phyloP scores from a whole-genome alignment of 2,329 filamentous ascomycete species.

The Cercospora sp. region DNA sequence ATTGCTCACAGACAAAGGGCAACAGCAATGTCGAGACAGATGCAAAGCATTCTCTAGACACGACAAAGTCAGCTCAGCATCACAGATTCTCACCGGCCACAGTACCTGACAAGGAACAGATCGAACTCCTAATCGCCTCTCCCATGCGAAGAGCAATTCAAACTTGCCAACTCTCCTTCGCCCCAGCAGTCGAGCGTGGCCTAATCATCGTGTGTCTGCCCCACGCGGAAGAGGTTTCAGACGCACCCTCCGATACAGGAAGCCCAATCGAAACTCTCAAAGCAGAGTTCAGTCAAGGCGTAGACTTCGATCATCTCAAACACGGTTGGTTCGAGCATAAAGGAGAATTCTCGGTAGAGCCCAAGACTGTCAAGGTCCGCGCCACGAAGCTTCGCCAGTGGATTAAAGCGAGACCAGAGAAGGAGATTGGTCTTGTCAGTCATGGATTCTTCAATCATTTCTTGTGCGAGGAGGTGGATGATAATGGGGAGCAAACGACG shows the following conservation, averaged over 20 bases:
- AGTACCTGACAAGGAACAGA: conserved; percentile 17
- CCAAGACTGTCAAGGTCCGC: conserved; percentile 29
- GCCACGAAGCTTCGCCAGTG: conserved; percentile 33
- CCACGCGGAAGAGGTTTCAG: conserved; percentile 35
- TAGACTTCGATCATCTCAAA: conserved; percentile 33
- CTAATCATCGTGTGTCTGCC: conserved; percentile 33
- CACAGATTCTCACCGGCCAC: not conserved
- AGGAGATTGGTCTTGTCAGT: conserved; percentile 35
- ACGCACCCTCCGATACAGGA: conserved; percentile 34
- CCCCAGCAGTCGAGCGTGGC: conserved; percentile 30
- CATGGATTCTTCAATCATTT: conserved; percentile 39
- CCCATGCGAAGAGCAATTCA: conserved; percentile 35
- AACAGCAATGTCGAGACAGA: conserved; percentile 30
- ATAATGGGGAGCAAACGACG: conserved; percentile 35
- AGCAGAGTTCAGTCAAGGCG: conserved; percentile 29
- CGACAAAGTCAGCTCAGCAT: conserved; percentile 25
- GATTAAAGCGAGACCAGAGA: conserved; percentile 32
- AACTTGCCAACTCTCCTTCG: conserved; percentile 33
- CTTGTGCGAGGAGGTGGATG: conserved; percentile 34
- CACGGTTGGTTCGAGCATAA: conserved; percentile 34
- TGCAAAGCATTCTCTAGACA: conserved; percentile 32
- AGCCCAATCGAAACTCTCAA: conserved; percentile 24
- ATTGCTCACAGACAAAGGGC: conserved; percentile 32
- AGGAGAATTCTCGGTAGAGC: conserved; percentile 33
- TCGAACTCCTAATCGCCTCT: conserved; percentile 37